Conservation (phyloP, 2,329 filamentous ascomycete species). For the Pseudofabraea citricarpa region DNA sequence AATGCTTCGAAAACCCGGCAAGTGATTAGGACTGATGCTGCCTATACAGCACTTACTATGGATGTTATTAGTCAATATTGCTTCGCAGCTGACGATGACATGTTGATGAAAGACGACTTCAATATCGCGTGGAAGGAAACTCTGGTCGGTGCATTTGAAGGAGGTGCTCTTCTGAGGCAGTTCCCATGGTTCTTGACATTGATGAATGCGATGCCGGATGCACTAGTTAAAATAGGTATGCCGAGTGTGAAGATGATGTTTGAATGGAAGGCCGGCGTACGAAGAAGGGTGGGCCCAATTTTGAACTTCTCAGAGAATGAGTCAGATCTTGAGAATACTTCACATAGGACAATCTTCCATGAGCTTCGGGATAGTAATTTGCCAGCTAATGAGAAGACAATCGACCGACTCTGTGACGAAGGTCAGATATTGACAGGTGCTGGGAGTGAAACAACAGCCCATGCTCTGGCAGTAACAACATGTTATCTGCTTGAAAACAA, state of each 20-base stretch:
- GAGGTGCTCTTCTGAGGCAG: neutral
- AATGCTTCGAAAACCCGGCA: neutral
- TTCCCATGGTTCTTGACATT: constrained; percentile 1
- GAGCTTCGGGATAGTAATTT: constrained; percentile 16
- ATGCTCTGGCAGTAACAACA: constrained; percentile 9
- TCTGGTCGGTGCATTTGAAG: neutral
- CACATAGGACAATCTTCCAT: constrained; percentile 7
- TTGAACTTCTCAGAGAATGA: neutral
- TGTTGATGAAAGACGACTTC: constrained; percentile 5
- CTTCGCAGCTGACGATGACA: constrained; percentile 9
- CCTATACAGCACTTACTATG: constrained; percentile 1
- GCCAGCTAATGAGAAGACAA: constrained; percentile 3
- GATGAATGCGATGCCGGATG: constrained; percentile 1
- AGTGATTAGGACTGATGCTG: constrained; percentile 1
- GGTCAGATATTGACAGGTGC: constrained; percentile 20
- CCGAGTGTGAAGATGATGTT: constrained; percentile 6
- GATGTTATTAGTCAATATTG: constrained; percentile 20
- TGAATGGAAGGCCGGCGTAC: constrained; percentile 9
- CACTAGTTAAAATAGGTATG: neutral
- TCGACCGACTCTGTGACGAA: constrained; percentile 19
- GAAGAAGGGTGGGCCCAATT: constrained; percentile 8
- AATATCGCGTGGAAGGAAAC: constrained; percentile 3
- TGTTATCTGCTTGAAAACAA: constrained; percentile 15
- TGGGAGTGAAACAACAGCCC: constrained; percentile 16
- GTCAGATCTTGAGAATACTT: constrained; percentile 1